A percentile compares a stretch with the other conserved stretches of the same genome.
phyloP scores from a whole-genome alignment of 768 basidiomycete species.

The Daedaleopsis sinensis region DNA sequence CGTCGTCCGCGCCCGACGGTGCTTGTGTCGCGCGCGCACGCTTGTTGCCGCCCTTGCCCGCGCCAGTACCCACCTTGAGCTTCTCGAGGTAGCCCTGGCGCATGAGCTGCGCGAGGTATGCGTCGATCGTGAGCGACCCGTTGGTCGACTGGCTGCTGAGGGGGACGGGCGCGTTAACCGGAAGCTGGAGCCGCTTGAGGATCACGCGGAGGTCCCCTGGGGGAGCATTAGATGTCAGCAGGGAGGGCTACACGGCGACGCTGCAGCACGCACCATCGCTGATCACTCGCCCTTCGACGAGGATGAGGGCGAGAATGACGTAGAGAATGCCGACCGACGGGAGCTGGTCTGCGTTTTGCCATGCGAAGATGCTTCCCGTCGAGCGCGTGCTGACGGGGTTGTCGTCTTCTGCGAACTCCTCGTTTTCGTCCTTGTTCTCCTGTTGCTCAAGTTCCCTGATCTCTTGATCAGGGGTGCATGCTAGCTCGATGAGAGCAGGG shows the following conservation, averaged over 20 bases:
- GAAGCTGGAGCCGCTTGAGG: constrained; percentile 70
- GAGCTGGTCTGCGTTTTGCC: constrained; percentile 70
- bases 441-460: constrained; percentile 50
- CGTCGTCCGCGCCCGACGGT: constrained; percentile 36
- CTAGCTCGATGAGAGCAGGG: constrained; percentile 59
- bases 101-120: constrained; percentile 63
- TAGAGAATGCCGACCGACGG: constrained; percentile 75
- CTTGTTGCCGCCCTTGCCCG: constrained; percentile 45
- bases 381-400: constrained; percentile 46
- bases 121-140: constrained; percentile 59
- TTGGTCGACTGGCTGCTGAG: constrained; percentile 54
- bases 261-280: constrained; percentile 63
- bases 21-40: constrained; percentile 54
- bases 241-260: not conserved
- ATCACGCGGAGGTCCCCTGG: constrained; percentile 73
- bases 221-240: not conserved
- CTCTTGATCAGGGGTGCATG: constrained; percentile 51
- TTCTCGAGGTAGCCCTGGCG: constrained; percentile 83
- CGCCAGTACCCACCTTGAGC: constrained; percentile 50
- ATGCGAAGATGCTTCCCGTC: constrained; percentile 74
- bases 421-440: constrained; percentile 47
- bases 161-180: constrained; percentile 49
- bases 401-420: constrained; percentile 52
- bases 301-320: constrained; percentile 78
- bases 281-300: constrained; percentile 78